Conservation (phyloP, 2,329 filamentous ascomycete species). For the Trichoderma sp. region DNA sequence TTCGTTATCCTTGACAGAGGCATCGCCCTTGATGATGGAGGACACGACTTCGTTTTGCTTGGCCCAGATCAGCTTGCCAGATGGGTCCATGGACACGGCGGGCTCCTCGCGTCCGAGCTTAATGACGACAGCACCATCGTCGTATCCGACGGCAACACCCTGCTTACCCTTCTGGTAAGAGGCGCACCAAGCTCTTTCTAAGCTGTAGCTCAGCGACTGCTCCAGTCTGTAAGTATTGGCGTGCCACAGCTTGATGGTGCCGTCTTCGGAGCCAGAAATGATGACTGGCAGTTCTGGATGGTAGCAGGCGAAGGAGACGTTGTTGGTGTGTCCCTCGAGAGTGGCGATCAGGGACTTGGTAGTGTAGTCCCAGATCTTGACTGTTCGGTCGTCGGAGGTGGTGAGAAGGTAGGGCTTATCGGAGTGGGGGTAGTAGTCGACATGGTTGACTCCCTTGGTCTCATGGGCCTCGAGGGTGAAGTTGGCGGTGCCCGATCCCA, state of each 20-base stretch:
- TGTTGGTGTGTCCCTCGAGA: conserved; percentile 94
- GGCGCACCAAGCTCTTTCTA: conserved; percentile 97
- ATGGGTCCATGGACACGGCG: conserved; percentile 94
- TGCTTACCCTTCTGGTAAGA: conserved; percentile 93
- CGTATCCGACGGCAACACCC: conserved; percentile 91
- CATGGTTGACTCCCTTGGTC: conserved; percentile 95
- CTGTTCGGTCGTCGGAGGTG: conserved; percentile 91
- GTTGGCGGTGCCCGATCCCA: conserved; percentile 90
- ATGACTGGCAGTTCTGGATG: conserved; percentile 96
- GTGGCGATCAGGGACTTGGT: conserved; percentile 97
- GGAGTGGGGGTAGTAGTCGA: conserved; percentile 80
- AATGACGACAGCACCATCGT: conserved; percentile 95
- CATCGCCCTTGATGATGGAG: conserved; percentile 87
- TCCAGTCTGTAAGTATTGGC: conserved; percentile 96
- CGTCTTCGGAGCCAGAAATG: conserved; percentile 96
- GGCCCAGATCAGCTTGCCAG: conserved; percentile 95
- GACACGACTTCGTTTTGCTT: conserved; percentile 93
- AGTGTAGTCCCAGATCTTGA: conserved; percentile 99
- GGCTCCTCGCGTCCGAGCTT: conserved; percentile 98
- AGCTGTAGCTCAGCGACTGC: conserved; percentile 91
- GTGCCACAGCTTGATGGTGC: conserved; percentile 97
- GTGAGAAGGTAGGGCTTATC: conserved; percentile 88
- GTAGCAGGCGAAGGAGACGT: conserved; percentile 97
- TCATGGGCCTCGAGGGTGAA: conserved; percentile 97
- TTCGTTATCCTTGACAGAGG: conserved; percentile 80